Evolutionary conservation across 2,329 filamentous ascomycete species (phyloP), one percentile per base, ranked within the genome.

Genomic region (Paecilomyces fulvus): DNA sequence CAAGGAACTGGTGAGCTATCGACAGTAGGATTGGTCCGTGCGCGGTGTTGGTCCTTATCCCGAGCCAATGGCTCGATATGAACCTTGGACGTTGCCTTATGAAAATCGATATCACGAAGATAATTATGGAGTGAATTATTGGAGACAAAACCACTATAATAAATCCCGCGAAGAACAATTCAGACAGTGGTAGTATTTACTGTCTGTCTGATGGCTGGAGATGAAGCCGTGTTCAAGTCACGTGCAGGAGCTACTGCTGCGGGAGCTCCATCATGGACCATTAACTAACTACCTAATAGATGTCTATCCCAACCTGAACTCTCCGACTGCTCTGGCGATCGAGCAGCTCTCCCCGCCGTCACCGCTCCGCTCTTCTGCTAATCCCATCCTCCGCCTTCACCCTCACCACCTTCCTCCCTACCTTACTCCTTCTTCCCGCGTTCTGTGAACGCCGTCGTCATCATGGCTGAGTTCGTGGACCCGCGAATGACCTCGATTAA

Each of bases 401-500:
- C 48, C 20, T 55, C 46, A 53, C 51, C 51, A 52, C 59, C 55
- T 61, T 57, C 52, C 51, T 53, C 54, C 56, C 53, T 57, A 54
- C 54, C 25, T 30, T 30, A 51, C 55, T 46, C 25, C 37, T 51
- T 56, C 54, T 53, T 55, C 43, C 58, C 57, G 55, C 55, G 57
- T 43, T 43, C 37, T 59, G 61, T 59, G 58, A 59, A 53, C 54
- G 50, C 52, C 37, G 37, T 43, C 37, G 58, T 61, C 60, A 63
- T 57, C 67, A 75, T 75, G 74, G 68, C 73, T 55, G 73, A 72
- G 51, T 67, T 74, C 52, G 64, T 73, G 62, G 76, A 77, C 60
- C 73, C 72, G 59, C 73, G 76, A 65, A 78, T 79, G 76, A 71
- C 70, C 62, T 71, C 72, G 66, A 76, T 89, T 72, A 82, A 85